These are phyloP conservation scores for Leptographium radiaticola DNA, from an alignment of 2,329 filamentous ascomycete species.

Conservation along the genomic window DNA sequence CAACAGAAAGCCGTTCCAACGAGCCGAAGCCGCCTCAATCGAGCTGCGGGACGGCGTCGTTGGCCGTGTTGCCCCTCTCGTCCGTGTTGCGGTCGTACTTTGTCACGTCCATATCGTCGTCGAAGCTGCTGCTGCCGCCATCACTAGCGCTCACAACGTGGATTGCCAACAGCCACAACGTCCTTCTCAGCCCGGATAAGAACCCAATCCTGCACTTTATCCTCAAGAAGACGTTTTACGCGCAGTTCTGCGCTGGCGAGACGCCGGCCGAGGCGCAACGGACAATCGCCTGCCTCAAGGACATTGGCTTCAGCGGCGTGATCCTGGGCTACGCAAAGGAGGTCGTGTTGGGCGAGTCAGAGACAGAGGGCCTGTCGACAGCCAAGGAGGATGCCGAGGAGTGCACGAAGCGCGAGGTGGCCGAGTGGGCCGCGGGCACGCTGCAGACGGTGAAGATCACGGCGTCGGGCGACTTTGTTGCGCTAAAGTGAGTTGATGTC, in stretches of 20 bases:
- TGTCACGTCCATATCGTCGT: constrained; percentile 59
- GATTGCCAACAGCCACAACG: constrained; percentile 55
- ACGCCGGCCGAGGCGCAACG: constrained; percentile 51
- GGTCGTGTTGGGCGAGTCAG: constrained; percentile 52
- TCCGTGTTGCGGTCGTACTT: constrained; percentile 56
- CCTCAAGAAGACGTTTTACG: constrained; percentile 75
- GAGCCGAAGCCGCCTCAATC: neutral
- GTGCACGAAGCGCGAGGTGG: constrained; percentile 45
- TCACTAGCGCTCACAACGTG: constrained; percentile 55
- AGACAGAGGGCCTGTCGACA: constrained; percentile 28
- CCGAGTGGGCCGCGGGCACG: constrained; percentile 60
- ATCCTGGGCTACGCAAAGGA: constrained; percentile 77
- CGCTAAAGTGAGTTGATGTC: constrained; percentile 37
- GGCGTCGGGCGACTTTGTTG: constrained; percentile 54
- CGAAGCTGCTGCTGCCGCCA: constrained; percentile 52
- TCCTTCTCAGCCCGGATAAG: constrained; percentile 57
- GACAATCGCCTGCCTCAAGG: constrained; percentile 53
- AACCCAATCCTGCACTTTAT: constrained; percentile 59
- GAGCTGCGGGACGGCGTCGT: constrained; percentile 20
- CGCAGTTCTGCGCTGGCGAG: constrained; percentile 83
- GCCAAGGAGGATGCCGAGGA: constrained; percentile 32
- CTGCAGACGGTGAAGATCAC: constrained; percentile 62
- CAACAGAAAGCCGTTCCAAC: neutral
- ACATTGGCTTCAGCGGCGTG: constrained; percentile 69
- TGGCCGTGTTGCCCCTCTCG: constrained; percentile 53